phyloP scores from a whole-genome alignment of 108 stramenopile species.

The Nitzschia inconspicua region DNA sequence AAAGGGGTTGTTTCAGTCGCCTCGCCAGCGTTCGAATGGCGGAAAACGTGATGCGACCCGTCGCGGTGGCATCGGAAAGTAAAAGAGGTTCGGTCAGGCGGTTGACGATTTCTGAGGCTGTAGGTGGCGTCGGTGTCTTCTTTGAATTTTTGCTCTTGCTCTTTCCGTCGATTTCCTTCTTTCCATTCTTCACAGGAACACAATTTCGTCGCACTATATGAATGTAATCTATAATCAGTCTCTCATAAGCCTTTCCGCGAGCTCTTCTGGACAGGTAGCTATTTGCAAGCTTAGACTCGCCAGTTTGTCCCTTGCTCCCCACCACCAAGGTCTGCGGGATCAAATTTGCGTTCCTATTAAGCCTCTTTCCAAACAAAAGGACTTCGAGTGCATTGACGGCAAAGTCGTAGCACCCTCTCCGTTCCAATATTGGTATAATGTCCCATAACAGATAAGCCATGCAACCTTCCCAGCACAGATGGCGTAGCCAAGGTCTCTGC shows the following conservation, averaged over 20 bases:
- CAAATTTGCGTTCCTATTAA: background rate
- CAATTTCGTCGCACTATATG: constrained; percentile 46
- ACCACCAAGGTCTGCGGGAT: constrained; percentile 1
- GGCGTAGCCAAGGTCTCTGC: constrained; percentile 71
- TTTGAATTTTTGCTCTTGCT: constrained; percentile 8
- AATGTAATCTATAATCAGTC: constrained; percentile 64
- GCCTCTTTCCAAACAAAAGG: constrained; percentile 33
- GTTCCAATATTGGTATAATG: constrained; percentile 59
- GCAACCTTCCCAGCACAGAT: constrained; percentile 72
- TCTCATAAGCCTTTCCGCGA: constrained; percentile 78
- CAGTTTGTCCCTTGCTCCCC: background rate
- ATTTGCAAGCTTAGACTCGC: constrained; percentile 3
- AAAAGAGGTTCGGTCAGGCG: constrained; percentile 18
- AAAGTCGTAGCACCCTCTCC: constrained; percentile 45
- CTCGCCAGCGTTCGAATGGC: constrained; percentile 57
- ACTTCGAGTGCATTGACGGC: constrained; percentile 45
- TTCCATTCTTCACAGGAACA: background rate
- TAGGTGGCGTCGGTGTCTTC: constrained; percentile 6
- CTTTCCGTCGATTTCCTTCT: background rate
- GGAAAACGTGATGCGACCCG: constrained; percentile 65
- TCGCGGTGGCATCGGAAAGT: background rate
- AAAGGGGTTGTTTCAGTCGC: constrained; percentile 60
- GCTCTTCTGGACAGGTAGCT: constrained; percentile 56
- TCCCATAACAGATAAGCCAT: constrained; percentile 78
- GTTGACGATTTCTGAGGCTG: constrained; percentile 8